Evolutionary conservation across 1,139 yeast species (phyloP).

Genomic region (Ashbya aceris): DNA sequence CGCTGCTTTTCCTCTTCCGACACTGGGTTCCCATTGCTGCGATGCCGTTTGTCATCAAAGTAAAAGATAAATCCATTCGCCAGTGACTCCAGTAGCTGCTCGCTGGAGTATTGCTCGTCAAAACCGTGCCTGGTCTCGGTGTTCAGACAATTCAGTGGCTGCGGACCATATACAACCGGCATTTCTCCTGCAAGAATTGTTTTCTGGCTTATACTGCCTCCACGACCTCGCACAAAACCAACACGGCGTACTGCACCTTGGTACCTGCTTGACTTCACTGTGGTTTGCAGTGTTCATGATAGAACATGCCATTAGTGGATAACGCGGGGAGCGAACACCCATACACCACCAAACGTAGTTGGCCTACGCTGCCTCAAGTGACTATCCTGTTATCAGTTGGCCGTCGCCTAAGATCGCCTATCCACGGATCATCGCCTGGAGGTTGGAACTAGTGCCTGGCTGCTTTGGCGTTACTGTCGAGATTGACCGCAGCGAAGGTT

Average conservation of each 20-base stretch:
- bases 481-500: not conserved
- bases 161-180: slow-evolving; percentile 25
- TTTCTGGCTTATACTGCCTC: too few relatives aligned
- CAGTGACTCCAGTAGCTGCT: slow-evolving; percentile 53
- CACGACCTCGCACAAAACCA: too few relatives aligned
- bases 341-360: not conserved
- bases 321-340: not conserved
- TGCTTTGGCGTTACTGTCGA: too few relatives aligned
- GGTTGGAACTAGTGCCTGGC: too few relatives aligned
- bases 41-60: slow-evolving; percentile 84
- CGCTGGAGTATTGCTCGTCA: slow-evolving; percentile 54
- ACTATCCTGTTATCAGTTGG: too few relatives aligned
- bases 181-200: not conserved
- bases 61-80: slow-evolving; percentile 72
- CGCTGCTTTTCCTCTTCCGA: slow-evolving; percentile 40
- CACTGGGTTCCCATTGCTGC: slow-evolving; percentile 82
- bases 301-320: too few relatives aligned
- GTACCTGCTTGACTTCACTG: too few relatives aligned
- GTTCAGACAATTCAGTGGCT: slow-evolving; percentile 38
- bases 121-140: slow-evolving; percentile 71
- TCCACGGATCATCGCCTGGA: too few relatives aligned
- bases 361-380: too few relatives aligned
- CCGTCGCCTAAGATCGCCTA: not conserved
- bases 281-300: too few relatives aligned
- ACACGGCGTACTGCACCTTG: too few relatives aligned